Percentiles rank a stretch among this genome's conserved stretches.
Conservation (phyloP, 1,284 basidiomycete species). For the Pascua guehoae region DNA sequence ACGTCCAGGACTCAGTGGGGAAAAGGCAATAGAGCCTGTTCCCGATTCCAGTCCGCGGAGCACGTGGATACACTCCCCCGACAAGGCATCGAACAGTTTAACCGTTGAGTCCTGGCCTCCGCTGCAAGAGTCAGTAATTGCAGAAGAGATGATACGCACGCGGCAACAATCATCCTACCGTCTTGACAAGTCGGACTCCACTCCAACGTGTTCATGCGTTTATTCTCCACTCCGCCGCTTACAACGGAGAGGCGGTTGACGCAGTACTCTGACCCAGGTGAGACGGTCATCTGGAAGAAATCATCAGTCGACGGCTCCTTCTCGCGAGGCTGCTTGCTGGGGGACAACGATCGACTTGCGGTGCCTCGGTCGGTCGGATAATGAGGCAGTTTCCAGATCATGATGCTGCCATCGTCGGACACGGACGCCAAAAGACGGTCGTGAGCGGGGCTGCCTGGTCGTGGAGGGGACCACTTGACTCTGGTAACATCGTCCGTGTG, state of each 20-base stretch:
- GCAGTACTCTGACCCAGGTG: conserved; percentile 28
- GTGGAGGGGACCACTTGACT: conserved; percentile 37
- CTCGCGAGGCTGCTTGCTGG: conserved; percentile 18
- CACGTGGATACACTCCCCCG: conserved; percentile 32
- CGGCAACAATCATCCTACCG: conserved; percentile 38
- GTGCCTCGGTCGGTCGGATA: conserved; percentile 34
- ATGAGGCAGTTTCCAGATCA: conserved; percentile 37
- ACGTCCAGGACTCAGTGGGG: conserved; percentile 23
- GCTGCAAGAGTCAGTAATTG: conserved; percentile 10
- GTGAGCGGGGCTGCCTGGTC: conserved; percentile 3
- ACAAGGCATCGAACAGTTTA: conserved; percentile 37
- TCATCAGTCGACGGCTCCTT: conserved; percentile 21
- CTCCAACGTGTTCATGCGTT: conserved; percentile 39
- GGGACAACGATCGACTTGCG: conserved; percentile 15
- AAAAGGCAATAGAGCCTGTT: conserved; percentile 39
- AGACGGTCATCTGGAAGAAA: conserved; percentile 23
- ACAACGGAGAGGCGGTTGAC: conserved; percentile 37
- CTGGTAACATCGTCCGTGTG: conserved; percentile 44
- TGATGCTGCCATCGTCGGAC: conserved; percentile 39
- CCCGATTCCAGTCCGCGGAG: conserved; percentile 36
- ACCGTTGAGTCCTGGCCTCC: conserved; percentile 44
- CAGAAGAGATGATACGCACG: conserved; percentile 28
- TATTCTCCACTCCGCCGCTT: conserved; percentile 32
- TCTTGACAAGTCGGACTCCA: conserved; percentile 32
- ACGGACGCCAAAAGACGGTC: conserved; percentile 35